A percentile compares a stretch with the other conserved stretches of the same genome.
Evolutionary conservation across 139 green algal genomes (phyloP).

Genomic region (Coelastrella sp.): DNA sequence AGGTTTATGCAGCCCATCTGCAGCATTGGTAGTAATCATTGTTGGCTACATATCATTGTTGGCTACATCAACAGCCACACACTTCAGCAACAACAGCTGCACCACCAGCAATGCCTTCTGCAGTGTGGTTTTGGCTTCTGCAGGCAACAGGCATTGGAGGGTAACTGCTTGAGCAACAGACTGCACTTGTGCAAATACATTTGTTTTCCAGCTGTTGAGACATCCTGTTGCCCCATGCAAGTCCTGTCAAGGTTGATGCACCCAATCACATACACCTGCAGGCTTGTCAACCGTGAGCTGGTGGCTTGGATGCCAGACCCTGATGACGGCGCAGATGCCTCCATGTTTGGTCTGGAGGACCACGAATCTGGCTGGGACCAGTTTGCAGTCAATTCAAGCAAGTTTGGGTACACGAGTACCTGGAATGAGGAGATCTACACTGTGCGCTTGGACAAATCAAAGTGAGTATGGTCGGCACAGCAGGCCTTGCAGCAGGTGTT

Average conservation of each 20-base stretch:
- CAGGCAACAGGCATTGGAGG: no score
- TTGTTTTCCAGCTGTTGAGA: no score
- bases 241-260: background rate
- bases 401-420: slow-evolving; percentile 84
- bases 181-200: no score
- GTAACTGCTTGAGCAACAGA: no score
- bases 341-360: slow-evolving; percentile 56
- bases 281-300: slow-evolving; percentile 73
- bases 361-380: slow-evolving; percentile 84
- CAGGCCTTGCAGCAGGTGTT: background rate
- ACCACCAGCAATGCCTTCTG: no score
- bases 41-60: slow-evolving; percentile 38
- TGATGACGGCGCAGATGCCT: slow-evolving; percentile 34
- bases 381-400: slow-evolving; percentile 87
- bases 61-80: slow-evolving; percentile 5
- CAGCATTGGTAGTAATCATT: background rate
- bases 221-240: no score
- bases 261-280: background rate
- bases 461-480: background rate
- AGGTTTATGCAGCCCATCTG: background rate
- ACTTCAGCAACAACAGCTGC: background rate
- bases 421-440: slow-evolving; percentile 90
- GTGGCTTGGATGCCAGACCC: slow-evolving; percentile 79
- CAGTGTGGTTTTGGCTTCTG: no score
- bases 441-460: slow-evolving; percentile 63